Conservation (phyloP, 2,329 filamentous ascomycete species). For the Plenodomus tracheiphilus region DNA sequence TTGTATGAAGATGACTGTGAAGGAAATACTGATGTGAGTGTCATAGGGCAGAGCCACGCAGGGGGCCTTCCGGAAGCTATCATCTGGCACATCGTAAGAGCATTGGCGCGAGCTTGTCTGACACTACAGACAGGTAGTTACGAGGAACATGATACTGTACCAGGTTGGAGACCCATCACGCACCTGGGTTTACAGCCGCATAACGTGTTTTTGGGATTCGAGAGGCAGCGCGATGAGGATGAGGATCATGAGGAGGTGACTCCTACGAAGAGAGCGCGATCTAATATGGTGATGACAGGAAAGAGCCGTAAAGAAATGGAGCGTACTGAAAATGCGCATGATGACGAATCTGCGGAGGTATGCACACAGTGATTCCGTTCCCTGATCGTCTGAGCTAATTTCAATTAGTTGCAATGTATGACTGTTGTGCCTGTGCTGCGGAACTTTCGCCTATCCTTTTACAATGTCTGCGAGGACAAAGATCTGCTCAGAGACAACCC, state of each 20-base stretch:
- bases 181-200: not conserved
- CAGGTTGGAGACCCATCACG: not conserved
- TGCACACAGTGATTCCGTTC: not conserved
- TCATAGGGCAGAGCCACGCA: not conserved
- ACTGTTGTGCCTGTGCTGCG: not conserved
- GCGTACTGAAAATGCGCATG: not conserved
- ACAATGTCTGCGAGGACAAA: not conserved
- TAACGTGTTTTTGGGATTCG: not conserved
- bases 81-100: not conserved
- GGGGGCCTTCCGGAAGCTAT: not conserved
- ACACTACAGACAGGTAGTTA: not conserved
- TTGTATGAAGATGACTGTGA: slow-evolving; percentile 8
- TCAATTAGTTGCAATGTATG: not conserved
- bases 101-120: not conserved
- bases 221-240: not conserved
- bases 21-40: not conserved
- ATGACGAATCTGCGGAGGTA: not conserved
- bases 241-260: not conserved
- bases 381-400: not conserved
- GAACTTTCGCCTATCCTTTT: not conserved
- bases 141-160: not conserved
- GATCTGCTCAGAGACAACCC: not conserved
- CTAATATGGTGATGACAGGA: not conserved
- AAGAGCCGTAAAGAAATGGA: not conserved
- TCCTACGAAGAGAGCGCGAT: not conserved